Evolutionary conservation across 2,329 filamentous ascomycete species (phyloP).

Genomic region (Dactylellina parvicollis): DNA sequence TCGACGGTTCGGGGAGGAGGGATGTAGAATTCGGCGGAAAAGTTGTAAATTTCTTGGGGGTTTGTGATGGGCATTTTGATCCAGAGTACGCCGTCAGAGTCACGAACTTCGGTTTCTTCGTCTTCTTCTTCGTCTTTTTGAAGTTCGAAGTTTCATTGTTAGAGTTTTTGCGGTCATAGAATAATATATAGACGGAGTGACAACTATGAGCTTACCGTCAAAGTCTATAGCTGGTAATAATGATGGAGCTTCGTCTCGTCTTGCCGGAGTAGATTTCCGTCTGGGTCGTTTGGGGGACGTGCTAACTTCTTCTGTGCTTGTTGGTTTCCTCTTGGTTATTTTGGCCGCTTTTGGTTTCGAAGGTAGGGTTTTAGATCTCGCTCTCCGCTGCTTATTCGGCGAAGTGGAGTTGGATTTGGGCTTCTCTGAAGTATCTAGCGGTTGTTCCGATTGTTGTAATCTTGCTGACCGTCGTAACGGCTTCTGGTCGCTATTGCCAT

Average conservation of each 20-base stretch:
- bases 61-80: slow-evolving; percentile 47
- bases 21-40: slow-evolving; percentile 51
- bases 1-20: slow-evolving; percentile 39
- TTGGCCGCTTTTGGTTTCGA: slow-evolving; percentile 25
- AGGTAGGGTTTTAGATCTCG: slow-evolving; percentile 36
- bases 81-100: slow-evolving; percentile 40
- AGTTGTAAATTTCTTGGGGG: slow-evolving; percentile 44
- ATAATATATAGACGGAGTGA: background rate
- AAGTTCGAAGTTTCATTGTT: background rate
- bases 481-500: slow-evolving; percentile 31
- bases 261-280: slow-evolving; percentile 49
- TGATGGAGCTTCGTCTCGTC: slow-evolving; percentile 30
- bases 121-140: slow-evolving; percentile 24
- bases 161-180: background rate
- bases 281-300: slow-evolving; percentile 32
- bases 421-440: slow-evolving; percentile 16
- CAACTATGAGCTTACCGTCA: slow-evolving; percentile 24
- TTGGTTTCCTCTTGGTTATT: slow-evolving; percentile 21
- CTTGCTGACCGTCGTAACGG: slow-evolving; percentile 47
- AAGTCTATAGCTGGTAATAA: slow-evolving; percentile 31
- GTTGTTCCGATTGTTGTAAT: slow-evolving; percentile 31
- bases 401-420: background rate
- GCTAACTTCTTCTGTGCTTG: slow-evolving; percentile 1
- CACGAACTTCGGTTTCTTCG: slow-evolving; percentile 39
- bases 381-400: slow-evolving; percentile 22